Percentiles rank a stretch among this genome's conserved stretches.
These are phyloP conservation scores for Sporisorium sorghi DNA, from an alignment of 1,284 basidiomycete genomes.

Conservation along the genomic window DNA sequence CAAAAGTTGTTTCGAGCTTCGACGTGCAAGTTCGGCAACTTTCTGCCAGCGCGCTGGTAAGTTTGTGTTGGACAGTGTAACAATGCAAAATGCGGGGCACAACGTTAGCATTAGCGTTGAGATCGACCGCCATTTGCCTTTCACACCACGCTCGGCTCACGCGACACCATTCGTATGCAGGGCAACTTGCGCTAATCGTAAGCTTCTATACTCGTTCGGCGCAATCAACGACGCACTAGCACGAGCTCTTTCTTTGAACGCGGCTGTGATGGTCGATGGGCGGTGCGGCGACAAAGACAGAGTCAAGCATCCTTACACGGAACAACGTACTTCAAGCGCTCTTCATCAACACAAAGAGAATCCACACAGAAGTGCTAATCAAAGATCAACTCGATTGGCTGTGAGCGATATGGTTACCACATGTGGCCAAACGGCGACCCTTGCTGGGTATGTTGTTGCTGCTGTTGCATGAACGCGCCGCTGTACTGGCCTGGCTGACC, in stretches of 20 bases:
- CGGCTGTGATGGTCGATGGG: no score
- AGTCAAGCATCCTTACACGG: no score
- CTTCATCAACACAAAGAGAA: no score
- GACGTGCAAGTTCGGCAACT: background rate
- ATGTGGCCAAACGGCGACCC: conserved; percentile 27
- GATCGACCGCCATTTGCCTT: no score
- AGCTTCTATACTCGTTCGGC: background rate
- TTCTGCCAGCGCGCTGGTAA: background rate
- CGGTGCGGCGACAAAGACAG: no score
- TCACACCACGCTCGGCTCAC: background rate
- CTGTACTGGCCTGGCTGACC: conserved; percentile 23
- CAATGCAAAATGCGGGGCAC: background rate
- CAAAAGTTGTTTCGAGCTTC: background rate
- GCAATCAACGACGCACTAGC: background rate
- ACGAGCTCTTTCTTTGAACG: no score
- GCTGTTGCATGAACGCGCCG: conserved; percentile 19
- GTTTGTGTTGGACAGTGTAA: no score
- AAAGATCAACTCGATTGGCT: background rate
- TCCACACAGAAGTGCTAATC: background rate
- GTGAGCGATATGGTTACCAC: conserved; percentile 19
- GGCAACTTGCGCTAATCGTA: background rate
- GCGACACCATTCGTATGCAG: background rate
- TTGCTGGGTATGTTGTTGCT: conserved; percentile 44
- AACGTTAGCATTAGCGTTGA: background rate
- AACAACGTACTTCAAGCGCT: no score